Percentiles rank a stretch among this genome's conserved stretches.
Evolutionary conservation across 2,329 filamentous ascomycete species (phyloP).

Genomic region (Tolypocladium album): DNA sequence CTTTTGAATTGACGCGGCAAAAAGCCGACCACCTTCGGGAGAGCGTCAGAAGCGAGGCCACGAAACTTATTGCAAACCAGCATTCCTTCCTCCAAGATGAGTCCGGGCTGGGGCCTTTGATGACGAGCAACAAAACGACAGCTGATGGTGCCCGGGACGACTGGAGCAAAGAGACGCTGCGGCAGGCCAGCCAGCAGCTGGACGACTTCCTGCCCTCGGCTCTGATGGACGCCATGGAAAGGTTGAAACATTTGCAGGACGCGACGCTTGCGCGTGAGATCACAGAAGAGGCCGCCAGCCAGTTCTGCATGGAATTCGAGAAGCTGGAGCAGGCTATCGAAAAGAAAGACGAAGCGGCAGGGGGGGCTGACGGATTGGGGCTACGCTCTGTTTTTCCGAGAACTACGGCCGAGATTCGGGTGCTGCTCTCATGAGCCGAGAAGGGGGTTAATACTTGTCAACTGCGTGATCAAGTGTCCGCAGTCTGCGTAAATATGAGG

Average conservation of each 20-base stretch:
- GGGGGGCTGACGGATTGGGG: constrained; percentile 12
- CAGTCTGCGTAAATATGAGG: not conserved
- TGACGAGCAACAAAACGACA: constrained; percentile 40
- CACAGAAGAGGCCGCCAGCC: constrained; percentile 71
- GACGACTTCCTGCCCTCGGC: constrained; percentile 91
- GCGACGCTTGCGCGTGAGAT: constrained; percentile 61
- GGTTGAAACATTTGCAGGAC: constrained; percentile 64
- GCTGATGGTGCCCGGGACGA: constrained; percentile 19
- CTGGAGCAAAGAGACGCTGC: constrained; percentile 43
- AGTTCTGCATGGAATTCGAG: constrained; percentile 79
- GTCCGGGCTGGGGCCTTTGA: constrained; percentile 61
- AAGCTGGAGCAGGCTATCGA: constrained; percentile 40
- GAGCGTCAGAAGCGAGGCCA: constrained; percentile 41
- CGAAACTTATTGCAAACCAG: constrained; percentile 55
- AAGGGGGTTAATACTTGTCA: not conserved
- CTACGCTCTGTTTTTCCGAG: constrained; percentile 39
- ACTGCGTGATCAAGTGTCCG: not conserved
- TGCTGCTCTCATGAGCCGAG: constrained; percentile 34
- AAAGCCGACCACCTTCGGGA: constrained; percentile 45
- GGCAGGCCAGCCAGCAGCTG: constrained; percentile 59
- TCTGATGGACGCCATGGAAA: constrained; percentile 81
- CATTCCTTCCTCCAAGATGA: constrained; percentile 60
- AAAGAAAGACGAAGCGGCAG: constrained; percentile 23
- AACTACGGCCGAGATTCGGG: constrained; percentile 48
- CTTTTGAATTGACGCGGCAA: constrained; percentile 52